Base-by-base conservation (phyloP, 2,329 filamentous ascomycete genomes). In the Pseudogymnoascus sp. region DNA sequence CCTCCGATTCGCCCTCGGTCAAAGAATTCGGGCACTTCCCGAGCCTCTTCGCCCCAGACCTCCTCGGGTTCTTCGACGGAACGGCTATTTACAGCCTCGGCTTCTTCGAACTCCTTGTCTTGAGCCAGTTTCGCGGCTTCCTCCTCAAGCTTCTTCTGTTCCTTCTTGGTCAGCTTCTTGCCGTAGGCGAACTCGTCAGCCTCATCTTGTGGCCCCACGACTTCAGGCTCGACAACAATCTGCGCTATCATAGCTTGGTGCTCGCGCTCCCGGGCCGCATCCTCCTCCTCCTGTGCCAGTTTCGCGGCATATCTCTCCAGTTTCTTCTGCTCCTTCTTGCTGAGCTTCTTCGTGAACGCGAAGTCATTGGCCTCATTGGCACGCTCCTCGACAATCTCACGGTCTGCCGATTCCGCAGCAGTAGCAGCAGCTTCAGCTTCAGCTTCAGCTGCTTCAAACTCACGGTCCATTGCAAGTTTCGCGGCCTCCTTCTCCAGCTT, bases 401-500 rank as follows among this genome's bases (percentile, higher is more conserved):
- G 35, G 28, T 60, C 18, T 16, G 18, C 37, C 14, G 59, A 11
- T 40, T 40, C 18, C 60, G 21, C 40, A 38, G 21, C n/a, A 12
- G 23, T n/a, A 42, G 40, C 40, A 12, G 23, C 21, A 42, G 40
- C 40, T 12, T 25, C 31, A 38, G 56, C 62, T 21, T 62, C 42
- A 12, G 33, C 50, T 31, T 59, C 63, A 25, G 38, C 18, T 59
- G 28, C 56, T 6, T 60, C 59, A n/a, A 60, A 40, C 50, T 56
- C 70, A 47, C 73, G 73, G 16, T 70, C 66, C 42, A 56, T 56
- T 56, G 25, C 50, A 33, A 33, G 50, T 2, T 75, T 75, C 6
- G 74, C 72, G 38, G 73, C 74, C 28, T 56, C 50, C 66, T 77
- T 80, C 1, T 79, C 78, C 14, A 72, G 75, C 67, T 77, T 79